phyloP scores from a whole-genome alignment of 257 asterid species.

The Anisodus tanguticus region DNA sequence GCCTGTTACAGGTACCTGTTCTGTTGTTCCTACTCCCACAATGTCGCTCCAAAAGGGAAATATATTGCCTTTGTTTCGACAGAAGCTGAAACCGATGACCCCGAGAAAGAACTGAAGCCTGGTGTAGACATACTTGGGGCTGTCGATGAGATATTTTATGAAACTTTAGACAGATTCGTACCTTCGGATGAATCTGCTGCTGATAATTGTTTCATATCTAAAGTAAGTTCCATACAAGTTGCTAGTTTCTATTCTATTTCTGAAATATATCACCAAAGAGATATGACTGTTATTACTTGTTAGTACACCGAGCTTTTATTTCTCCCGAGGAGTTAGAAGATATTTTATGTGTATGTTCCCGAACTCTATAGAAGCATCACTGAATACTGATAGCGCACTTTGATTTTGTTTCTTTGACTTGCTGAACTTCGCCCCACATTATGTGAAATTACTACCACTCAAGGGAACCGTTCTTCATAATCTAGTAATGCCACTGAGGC shows the following conservation, averaged over 20 bases:
- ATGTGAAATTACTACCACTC: slow-evolving; percentile 20
- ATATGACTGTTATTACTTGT: neutral
- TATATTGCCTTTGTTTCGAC: slow-evolving; percentile 82
- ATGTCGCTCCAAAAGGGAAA: slow-evolving; percentile 92
- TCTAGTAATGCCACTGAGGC: neutral
- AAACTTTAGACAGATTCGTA: slow-evolving; percentile 75
- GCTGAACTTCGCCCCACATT: neutral
- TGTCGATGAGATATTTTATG: slow-evolving; percentile 88
- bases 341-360: neutral
- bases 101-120: slow-evolving; percentile 86
- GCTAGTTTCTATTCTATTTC: neutral
- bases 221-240: slow-evolving; percentile 44
- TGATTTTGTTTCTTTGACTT: slow-evolving; percentile 17
- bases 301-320: neutral
- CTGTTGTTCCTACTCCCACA: slow-evolving; percentile 95
- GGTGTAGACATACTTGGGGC: slow-evolving; percentile 92
- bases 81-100: slow-evolving; percentile 90
- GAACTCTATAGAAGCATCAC: neutral
- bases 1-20: slow-evolving; percentile 71
- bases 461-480: neutral
- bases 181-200: slow-evolving; percentile 59
- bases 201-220: slow-evolving; percentile 77
- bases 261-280: neutral
- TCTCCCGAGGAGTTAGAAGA: neutral
- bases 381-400: neutral